These are phyloP conservation scores for Candida montana DNA, from an alignment of 805 yeast genomes.

Conservation along the genomic window DNA sequence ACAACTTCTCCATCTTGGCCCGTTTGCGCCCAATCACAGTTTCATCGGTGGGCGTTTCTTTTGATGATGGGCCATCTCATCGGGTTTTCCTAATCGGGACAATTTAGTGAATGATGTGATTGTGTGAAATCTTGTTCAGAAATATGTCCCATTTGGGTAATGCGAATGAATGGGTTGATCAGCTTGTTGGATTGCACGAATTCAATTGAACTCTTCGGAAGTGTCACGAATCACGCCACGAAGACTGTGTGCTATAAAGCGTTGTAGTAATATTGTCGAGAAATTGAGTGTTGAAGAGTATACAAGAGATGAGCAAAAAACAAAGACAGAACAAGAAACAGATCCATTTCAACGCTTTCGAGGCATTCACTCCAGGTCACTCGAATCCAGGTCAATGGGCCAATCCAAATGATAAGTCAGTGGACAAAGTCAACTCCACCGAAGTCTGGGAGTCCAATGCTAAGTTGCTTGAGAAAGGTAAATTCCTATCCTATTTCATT, in stretches of 20 bases:
- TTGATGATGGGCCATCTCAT: no score
- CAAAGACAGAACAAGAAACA: constrained; percentile 7
- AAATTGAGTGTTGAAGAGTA: no score
- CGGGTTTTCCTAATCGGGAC: constrained; percentile 6
- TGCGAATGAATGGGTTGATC: neutral
- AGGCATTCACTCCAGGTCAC: constrained; percentile 12
- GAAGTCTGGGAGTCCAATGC: constrained; percentile 24
- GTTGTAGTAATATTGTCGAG: no score
- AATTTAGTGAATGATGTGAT: constrained; percentile 6
- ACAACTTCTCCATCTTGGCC: no score
- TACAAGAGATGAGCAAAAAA: constrained; percentile 4
- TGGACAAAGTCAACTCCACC: constrained; percentile 13
- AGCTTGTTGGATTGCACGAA: no score
- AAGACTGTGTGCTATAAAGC: no score
- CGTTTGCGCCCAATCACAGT: no score
- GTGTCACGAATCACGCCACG: no score
- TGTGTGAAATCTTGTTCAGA: neutral
- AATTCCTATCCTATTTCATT: constrained; percentile 31
- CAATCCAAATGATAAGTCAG: constrained; percentile 16
- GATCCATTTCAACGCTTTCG: constrained; percentile 10
- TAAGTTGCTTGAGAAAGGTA: constrained; percentile 31
- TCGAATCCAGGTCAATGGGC: constrained; percentile 22
- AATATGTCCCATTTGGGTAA: neutral
- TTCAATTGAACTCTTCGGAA: no score
- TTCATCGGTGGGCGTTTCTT: no score